Evolutionary conservation across 352 stramenopile species (phyloP).

Genomic region (Globisporangium canariense): DNA sequence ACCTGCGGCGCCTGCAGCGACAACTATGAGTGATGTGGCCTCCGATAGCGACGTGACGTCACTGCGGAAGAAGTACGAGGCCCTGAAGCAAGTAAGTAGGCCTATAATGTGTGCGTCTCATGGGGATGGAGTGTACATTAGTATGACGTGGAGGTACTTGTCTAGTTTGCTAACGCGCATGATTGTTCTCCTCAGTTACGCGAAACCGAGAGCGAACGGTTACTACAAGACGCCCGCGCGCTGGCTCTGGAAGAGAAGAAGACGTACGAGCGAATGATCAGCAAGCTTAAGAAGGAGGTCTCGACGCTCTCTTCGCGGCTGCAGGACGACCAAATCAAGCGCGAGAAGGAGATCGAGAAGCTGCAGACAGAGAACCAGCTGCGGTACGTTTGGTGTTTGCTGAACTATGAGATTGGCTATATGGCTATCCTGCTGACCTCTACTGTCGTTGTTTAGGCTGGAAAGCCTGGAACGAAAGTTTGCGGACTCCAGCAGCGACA

Average conservation of each 20-base stretch:
- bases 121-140: not conserved
- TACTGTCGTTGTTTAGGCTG: conserved; percentile 15
- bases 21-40: not conserved
- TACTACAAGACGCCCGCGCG: conserved; percentile 57
- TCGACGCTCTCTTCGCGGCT: conserved; percentile 48
- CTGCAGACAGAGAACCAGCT: conserved; percentile 46
- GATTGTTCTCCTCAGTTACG: conserved; percentile 32
- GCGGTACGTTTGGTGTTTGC: conserved; percentile 9
- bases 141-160: not conserved
- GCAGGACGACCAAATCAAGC: conserved; percentile 44
- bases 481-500: conserved; percentile 32
- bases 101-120: not conserved
- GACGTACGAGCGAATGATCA: conserved; percentile 65
- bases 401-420: not conserved
- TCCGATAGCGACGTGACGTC: conserved; percentile 10
- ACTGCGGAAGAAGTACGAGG: conserved; percentile 42
- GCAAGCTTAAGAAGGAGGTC: conserved; percentile 68
- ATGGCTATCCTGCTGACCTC: not conserved
- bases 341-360: conserved; percentile 42
- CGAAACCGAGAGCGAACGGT: conserved; percentile 56
- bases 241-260: conserved; percentile 67
- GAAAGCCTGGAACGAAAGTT: conserved; percentile 31
- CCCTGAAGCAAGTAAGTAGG: conserved; percentile 36
- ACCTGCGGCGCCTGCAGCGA: not conserved
- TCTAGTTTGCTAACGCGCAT: conserved; percentile 4